A percentile compares a stretch with the other conserved stretches of the same genome.
Evolutionary conservation across 306 rosid genomes (phyloP).

Genomic region (Lathyrus oleraceus): DNA sequence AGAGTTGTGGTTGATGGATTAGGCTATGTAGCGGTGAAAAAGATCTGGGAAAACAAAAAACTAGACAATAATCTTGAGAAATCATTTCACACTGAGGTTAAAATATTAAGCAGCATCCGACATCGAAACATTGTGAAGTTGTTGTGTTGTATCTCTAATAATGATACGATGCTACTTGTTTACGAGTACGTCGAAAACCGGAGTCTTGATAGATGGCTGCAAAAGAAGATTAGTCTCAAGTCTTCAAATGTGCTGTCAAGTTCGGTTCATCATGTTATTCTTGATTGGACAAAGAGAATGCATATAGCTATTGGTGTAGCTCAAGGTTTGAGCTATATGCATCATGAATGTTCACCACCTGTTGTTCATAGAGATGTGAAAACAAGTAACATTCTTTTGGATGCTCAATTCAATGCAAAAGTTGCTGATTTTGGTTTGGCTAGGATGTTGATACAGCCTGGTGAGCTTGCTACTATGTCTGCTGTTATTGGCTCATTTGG

Average conservation of each 20-base stretch:
- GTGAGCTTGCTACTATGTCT: constrained; percentile 76
- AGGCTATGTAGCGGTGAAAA: constrained; percentile 69
- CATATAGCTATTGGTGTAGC: constrained; percentile 72
- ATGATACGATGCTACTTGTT: constrained; percentile 68
- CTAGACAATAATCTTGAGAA: constrained; percentile 63
- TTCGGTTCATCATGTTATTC: constrained; percentile 30
- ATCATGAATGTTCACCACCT: constrained; percentile 67
- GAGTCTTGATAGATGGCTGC: constrained; percentile 79
- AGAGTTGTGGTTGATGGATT: constrained; percentile 46
- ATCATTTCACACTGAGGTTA: constrained; percentile 72
- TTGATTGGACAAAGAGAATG: constrained; percentile 68
- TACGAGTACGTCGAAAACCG: constrained; percentile 65
- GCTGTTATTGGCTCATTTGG: constrained; percentile 84
- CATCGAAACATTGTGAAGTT: constrained; percentile 82
- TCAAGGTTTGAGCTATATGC: constrained; percentile 84
- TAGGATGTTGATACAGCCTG: constrained; percentile 63
- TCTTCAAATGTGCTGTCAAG: constrained; percentile 34
- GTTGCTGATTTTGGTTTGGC: constrained; percentile 90
- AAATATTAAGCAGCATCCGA: constrained; percentile 64
- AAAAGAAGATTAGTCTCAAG: constrained; percentile 33
- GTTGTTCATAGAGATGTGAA: constrained; percentile 79
- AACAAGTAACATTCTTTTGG: constrained; percentile 77
- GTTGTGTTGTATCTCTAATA: constrained; percentile 60
- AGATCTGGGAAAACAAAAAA: constrained; percentile 53
- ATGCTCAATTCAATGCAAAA: constrained; percentile 69